Base-by-base conservation (phyloP, 1,284 basidiomycete species). In the Irpex sp. region DNA sequence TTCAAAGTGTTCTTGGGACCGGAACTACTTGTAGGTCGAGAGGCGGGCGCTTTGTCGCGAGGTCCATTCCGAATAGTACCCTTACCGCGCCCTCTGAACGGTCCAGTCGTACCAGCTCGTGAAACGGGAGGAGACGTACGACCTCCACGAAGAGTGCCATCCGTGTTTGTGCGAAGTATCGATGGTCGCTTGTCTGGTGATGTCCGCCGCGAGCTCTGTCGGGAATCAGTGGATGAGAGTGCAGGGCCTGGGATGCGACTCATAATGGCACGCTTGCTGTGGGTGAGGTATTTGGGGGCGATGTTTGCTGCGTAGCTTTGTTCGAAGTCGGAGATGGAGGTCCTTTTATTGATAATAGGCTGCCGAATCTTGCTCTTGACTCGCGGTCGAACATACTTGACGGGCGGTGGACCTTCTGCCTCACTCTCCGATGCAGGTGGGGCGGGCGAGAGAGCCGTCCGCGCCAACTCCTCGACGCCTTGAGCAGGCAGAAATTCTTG, bases 271-370 rank as follows among this genome's bases (percentile, higher is more conserved):
- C 84, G 80, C 58, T 83, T 79, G 26, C 78, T 75, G 68, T 82
- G 81, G 3, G 84, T 83, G 11, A 88, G 76, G 69, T 90, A 86
- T 65, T 83, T 81, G 1, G 91, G 89, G 3, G 89, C 91, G 64
- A 94, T 87, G 69, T 94, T 94, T n/a, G 88, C 90, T 2, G 94
- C 93, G 74, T 96, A 96, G 61, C 94, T 87, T 63, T 91, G 85
- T 74, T 96, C 94, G 56, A 93, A 93, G 73, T 96, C 94, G 2
- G 94, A 95, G 0, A 85, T 80, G 0, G 91, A 92, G 9, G 82
- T 76, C 65, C 85, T 89, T 70, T 79, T 82, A 15, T 76, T 69
- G 44, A 82, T 74, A n/a, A 72, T 62, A 58, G 79, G 72, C 66
- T 81, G 80, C 65, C 81, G 79, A 51, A 77, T 79, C 69, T 82